Percentiles rank a stretch among this genome's conserved stretches.
Evolutionary conservation across 129 eudicot genomes (phyloP).

Genomic region (Chrysanthemum seticuspe): DNA sequence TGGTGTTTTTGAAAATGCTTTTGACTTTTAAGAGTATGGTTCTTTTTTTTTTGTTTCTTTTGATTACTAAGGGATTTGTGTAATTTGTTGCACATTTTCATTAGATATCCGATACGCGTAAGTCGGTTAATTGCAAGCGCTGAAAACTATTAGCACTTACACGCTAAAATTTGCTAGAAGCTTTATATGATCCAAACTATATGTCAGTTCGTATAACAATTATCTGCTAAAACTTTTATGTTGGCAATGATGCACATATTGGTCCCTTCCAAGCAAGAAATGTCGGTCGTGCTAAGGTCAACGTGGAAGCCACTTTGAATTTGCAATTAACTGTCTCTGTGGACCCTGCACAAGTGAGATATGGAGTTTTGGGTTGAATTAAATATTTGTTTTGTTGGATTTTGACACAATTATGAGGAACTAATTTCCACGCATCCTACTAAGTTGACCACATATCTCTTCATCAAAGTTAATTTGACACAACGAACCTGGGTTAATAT

Average conservation of each 20-base stretch:
- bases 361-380: not conserved
- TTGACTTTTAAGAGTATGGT: too few species aligned
- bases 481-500: too few species aligned
- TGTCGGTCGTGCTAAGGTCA: slow-evolving; percentile 73
- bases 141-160: slow-evolving; percentile 47
- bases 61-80: too few species aligned
- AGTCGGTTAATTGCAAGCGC: slow-evolving; percentile 75
- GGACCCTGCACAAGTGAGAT: slow-evolving; percentile 79
- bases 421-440: too few species aligned
- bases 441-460: too few species aligned
- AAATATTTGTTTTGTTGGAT: not conserved
- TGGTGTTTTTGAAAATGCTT: too few species aligned
- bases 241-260: slow-evolving; percentile 47
- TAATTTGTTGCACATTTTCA: slow-evolving; percentile 42
- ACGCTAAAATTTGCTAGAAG: slow-evolving; percentile 39
- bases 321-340: slow-evolving; percentile 80
- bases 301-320: slow-evolving; percentile 72
- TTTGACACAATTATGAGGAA: too few species aligned
- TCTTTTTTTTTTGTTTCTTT: too few species aligned
- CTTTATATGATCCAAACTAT: not conserved
- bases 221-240: not conserved
- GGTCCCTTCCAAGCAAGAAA: slow-evolving; percentile 85
- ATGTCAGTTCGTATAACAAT: not conserved
- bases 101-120: slow-evolving; percentile 80
- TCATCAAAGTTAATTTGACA: too few species aligned